These are phyloP conservation scores for Mucor velutinosus DNA, from an alignment of 371 early-diverging fungal species.

Conservation along the genomic window DNA sequence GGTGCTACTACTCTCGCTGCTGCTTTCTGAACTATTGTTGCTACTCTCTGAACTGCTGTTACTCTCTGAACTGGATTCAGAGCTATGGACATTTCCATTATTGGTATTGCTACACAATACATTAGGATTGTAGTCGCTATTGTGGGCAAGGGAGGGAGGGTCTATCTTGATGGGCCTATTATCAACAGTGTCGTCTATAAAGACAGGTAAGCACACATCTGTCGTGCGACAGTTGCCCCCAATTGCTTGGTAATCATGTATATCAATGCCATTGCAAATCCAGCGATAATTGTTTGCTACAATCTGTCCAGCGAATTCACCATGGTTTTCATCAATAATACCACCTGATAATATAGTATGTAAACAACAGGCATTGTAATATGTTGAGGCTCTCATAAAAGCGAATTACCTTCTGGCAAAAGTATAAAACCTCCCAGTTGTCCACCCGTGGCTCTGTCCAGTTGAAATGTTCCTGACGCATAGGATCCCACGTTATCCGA, in stretches of 20 bases:
- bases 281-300: conserved; percentile 21
- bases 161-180: neutral
- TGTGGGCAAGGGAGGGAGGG: neutral
- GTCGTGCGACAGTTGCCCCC: conserved; percentile 7
- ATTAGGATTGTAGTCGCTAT: too few species aligned
- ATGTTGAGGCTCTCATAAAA: too few species aligned
- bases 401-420: conserved; percentile 31
- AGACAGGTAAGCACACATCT: conserved; percentile 22
- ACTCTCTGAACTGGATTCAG: neutral
- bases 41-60: neutral
- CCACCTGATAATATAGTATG: neutral
- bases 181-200: neutral
- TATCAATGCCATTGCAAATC: conserved; percentile 5
- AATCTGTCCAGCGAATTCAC: conserved; percentile 24
- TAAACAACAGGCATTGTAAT: too few species aligned
- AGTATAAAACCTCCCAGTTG: conserved; percentile 21
- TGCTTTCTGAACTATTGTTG: neutral
- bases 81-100: neutral
- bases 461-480: neutral
- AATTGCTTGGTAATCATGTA: conserved; percentile 18
- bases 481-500: conserved; percentile 16
- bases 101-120: too few species aligned
- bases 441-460: conserved; percentile 16
- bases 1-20: neutral
- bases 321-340: conserved; percentile 19